phyloP scores from a whole-genome alignment of 2,329 filamentous ascomycete genomes.

The Ophiostoma triangulosporum region DNA sequence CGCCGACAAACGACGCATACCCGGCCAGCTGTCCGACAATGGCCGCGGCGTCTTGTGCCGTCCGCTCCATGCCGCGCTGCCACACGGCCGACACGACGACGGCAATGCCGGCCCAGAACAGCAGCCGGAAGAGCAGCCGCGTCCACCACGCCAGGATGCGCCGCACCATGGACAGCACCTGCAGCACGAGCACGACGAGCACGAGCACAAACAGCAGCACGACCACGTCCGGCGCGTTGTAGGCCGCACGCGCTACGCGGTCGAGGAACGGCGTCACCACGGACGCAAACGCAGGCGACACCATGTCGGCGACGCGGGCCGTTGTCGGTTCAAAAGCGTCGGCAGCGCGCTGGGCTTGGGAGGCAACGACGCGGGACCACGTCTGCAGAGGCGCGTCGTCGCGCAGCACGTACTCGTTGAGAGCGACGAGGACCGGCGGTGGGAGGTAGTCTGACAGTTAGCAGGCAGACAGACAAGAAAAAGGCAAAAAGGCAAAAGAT shows the following conservation, averaged over 20 bases:
- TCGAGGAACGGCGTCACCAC: slow-evolving; percentile 29
- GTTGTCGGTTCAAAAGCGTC: slow-evolving; percentile 27
- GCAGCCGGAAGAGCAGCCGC: slow-evolving; percentile 45
- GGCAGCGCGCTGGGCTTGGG: slow-evolving; percentile 19
- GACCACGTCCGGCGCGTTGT: slow-evolving; percentile 29
- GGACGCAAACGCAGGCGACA: slow-evolving; percentile 20
- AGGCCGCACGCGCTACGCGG: slow-evolving; percentile 23
- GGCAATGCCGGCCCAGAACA: slow-evolving; percentile 50
- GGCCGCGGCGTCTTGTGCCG: slow-evolving; percentile 42
- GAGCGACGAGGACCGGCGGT: slow-evolving; percentile 27
- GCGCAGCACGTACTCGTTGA: slow-evolving; percentile 35
- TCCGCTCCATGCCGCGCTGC: slow-evolving; percentile 52
- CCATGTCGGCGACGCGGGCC: slow-evolving; percentile 21
- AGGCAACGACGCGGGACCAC: slow-evolving; percentile 22
- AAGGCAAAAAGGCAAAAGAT: too few species aligned
- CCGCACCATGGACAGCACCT: slow-evolving; percentile 56
- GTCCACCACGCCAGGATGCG: slow-evolving; percentile 68
- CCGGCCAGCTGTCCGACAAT: slow-evolving; percentile 30
- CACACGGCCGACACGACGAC: slow-evolving; percentile 43
- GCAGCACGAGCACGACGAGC: slow-evolving; percentile 44
- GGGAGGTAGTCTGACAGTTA: slow-evolving; percentile 21
- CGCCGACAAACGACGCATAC: slow-evolving; percentile 34
- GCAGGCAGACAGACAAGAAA: too few species aligned
- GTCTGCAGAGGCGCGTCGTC: slow-evolving; percentile 31
- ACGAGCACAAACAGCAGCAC: slow-evolving; percentile 35